These are phyloP conservation scores for Daldinia concentrica DNA, from an alignment of 495 filamentous ascomycete genomes.

Conservation along the genomic window DNA sequence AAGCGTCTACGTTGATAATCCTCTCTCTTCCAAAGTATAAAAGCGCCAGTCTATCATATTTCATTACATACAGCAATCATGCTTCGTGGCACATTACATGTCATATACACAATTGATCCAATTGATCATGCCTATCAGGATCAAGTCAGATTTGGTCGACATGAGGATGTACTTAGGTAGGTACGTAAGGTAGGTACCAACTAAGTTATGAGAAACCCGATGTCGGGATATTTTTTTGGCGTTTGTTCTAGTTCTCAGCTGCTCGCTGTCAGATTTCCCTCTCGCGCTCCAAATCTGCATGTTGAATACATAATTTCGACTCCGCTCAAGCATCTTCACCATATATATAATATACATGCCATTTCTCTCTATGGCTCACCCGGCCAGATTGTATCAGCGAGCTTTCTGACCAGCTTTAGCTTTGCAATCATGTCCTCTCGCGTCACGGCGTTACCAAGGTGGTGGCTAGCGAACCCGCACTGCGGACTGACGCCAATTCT, in stretches of 20 bases:
- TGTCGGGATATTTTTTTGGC: neutral
- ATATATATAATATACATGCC: neutral
- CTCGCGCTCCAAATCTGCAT: conserved; percentile 31
- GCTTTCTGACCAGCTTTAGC: conserved; percentile 66
- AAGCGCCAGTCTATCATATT: neutral
- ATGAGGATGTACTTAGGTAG: too few species aligned
- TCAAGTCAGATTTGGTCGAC: neutral
- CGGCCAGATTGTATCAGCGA: conserved; percentile 72
- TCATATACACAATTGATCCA: too few species aligned
- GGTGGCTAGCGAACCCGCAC: conserved; percentile 74
- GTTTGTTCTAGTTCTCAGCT: conserved; percentile 12
- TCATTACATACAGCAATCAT: neutral
- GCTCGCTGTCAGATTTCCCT: neutral
- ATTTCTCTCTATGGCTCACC: conserved; percentile 56
- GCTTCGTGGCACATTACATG: conserved; percentile 8
- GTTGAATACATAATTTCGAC: conserved; percentile 39
- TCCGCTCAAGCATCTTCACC: neutral
- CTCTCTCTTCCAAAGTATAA: neutral
- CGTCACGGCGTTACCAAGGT: conserved; percentile 67
- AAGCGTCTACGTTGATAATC: conserved; percentile 23
- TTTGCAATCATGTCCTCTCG: conserved; percentile 71
- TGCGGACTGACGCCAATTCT: conserved; percentile 73
- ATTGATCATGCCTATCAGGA: conserved; percentile 11
- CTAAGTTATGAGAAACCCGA: neutral
- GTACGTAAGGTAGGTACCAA: too few species aligned